Base-by-base conservation (phyloP, 2,329 filamentous ascomycete species). In the Paraphoma sp. region DNA sequence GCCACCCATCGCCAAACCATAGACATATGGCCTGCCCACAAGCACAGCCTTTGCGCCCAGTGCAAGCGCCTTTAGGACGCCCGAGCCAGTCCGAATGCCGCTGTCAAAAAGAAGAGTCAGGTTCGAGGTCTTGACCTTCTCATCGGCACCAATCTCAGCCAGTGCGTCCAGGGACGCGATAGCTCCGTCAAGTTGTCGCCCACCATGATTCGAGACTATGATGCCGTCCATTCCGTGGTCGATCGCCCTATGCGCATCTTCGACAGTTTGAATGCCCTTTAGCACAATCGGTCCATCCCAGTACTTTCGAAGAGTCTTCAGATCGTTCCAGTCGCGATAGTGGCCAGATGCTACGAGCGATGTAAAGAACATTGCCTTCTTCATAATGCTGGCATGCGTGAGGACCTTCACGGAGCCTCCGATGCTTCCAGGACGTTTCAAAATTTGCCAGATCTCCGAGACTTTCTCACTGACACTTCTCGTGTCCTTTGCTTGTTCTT, bases 241-340 rank as follows among this genome's bases (percentile, higher is more conserved):
- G 12, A 77, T 71, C 6, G 75, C 74, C 12, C 58, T 59, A 43
- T 73, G 69, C 0, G 75, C 75, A 56, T 78, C 75, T 43, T 75
- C 72, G 0, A 76, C 64, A 3, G 70, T 76, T 49, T 78, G 75
- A 38, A 78, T 76, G 6, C 75, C 75, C 53, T 78, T 78, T 9
- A 78, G 60, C 17, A 78, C 70, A 54, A 78, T 76, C 0, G 76
- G 76, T 0, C 74, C 75, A 41, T 71, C 66, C 76, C 76, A 77
- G 50, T 75, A 57, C 51, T 70, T 62, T 17, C 67, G 63, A 9
- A 78, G 57, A 33, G 65, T 69, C n/a, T 67, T 52, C 16, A 78
- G 50, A 42, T 77, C 64, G 7, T 68, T 59, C 76, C 76, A 78
- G 14, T 72, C 64, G 36, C 73, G 67, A 45, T 75, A 75, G 3